phyloP scores from a whole-genome alignment of 1,284 basidiomycete genomes.

The Sphaerobolus stellatus region DNA sequence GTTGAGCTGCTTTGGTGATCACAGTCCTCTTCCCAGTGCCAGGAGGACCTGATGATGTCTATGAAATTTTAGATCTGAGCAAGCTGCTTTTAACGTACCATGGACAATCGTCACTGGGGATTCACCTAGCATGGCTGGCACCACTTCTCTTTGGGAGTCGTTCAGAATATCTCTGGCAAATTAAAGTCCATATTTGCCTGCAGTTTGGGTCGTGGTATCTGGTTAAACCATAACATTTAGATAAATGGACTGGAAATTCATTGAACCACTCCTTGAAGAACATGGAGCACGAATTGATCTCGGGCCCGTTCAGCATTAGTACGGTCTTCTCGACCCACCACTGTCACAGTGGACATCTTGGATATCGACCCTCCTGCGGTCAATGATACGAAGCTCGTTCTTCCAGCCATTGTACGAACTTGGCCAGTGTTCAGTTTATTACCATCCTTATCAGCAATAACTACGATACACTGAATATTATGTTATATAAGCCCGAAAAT shows the following conservation, averaged over 20 bases:
- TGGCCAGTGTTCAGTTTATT: neutral
- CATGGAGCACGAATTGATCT: neutral
- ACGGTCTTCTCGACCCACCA: neutral
- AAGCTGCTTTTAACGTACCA: slow-evolving; percentile 1
- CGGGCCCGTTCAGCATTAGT: neutral
- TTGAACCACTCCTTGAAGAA: neutral
- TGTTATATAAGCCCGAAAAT: neutral
- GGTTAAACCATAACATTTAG: neutral
- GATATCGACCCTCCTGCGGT: neutral
- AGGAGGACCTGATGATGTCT: slow-evolving; percentile 47
- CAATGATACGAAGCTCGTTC: neutral
- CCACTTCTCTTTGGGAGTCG: neutral
- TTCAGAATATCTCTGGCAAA: too few relatives aligned
- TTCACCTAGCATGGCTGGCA: neutral
- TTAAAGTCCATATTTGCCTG: neutral
- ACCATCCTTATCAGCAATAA: neutral
- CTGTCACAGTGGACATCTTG: too few relatives aligned
- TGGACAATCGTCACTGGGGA: neutral
- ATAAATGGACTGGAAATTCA: neutral
- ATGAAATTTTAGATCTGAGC: neutral
- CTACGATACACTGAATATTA: too few relatives aligned
- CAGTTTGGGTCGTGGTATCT: too few relatives aligned
- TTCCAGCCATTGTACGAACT: neutral
- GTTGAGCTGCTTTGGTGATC: slow-evolving; percentile 58
- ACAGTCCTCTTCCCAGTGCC: slow-evolving; percentile 64